Evolutionary conservation across 345 rosid species (phyloP), one percentile per base, ranked within the genome.

Genomic region (Syzygium oleosum): DNA sequence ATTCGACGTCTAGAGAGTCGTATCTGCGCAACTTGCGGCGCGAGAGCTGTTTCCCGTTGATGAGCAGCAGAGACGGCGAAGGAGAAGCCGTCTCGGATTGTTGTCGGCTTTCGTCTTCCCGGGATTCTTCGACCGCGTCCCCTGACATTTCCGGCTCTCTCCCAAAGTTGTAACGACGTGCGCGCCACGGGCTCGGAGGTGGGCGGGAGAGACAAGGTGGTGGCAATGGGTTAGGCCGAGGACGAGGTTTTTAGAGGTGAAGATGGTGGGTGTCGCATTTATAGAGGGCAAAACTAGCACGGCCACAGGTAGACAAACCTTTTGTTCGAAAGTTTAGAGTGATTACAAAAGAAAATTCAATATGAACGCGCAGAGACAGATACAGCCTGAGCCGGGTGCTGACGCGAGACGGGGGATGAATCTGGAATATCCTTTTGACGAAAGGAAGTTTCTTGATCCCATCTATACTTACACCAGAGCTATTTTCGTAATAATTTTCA

Each of bases 1-100:
- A 89, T 85, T 94, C 95, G n/a, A 92, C 22, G 61, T 94, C 94
- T 19, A 92, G 54, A 19, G 95, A 92, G 84, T 94, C 94, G 29
- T 53, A 46, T 27, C 93, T 90, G 9, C 90, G 53, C 65, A 92
- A 25, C 84, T 89, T 92, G 34, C 9, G 83, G 29, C 80, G 3
- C 9, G 90, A 90, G 61, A 89, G 89, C 34, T 89, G 89, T 54
- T 84, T 86, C 29, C 59, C 88, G 34, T 61, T 38, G 16, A 59
- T 41, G 79, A 91, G 88, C 11, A 88, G 52, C 11, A 23, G 84
- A 2, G 91, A 59, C 16, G 79, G 79, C 23, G 7, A 31, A 3
- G 83, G 83, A 41, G 83, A 73, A 73, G 49, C 83, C 11, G 49
- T 73, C 83, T 73, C 12, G 15, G 49, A 38, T 38, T 10, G 49